phyloP scores from a whole-genome alignment of 371 early-diverging fungal species.

The Mucor indicus region DNA sequence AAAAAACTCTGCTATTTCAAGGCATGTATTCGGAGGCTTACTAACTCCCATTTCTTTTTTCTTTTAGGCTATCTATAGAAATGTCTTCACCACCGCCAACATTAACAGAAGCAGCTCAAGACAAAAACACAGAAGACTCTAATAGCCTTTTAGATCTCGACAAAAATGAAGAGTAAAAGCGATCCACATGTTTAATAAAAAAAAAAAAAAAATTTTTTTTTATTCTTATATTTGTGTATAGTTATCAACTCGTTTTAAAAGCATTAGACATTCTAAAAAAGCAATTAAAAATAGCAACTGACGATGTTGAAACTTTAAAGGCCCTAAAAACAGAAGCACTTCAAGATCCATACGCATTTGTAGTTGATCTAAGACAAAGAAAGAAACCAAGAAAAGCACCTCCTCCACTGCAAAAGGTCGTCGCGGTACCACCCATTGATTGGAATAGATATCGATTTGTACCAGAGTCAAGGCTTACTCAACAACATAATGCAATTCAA shows the following conservation, averaged over 20 bases:
- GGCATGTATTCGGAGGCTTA: no score
- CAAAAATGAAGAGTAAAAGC: slow-evolving; percentile 42
- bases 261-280: slow-evolving; percentile 34
- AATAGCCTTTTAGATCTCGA: slow-evolving; percentile 5
- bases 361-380: slow-evolving; percentile 33
- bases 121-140: slow-evolving; percentile 6
- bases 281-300: slow-evolving; percentile 44
- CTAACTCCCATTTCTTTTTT: no score
- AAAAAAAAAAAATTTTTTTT: no score
- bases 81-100: not conserved
- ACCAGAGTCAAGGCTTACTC: slow-evolving; percentile 36
- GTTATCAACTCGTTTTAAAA: slow-evolving; percentile 32
- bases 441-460: slow-evolving; percentile 42
- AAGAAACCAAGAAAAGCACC: slow-evolving; percentile 22
- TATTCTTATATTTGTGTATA: not conserved
- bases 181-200: not conserved
- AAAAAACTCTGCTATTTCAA: no score
- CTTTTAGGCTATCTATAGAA: no score
- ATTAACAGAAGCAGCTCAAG: not conserved
- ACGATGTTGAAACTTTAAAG: slow-evolving; percentile 41
- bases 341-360: slow-evolving; percentile 48
- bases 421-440: slow-evolving; percentile 35
- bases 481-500: slow-evolving; percentile 21
- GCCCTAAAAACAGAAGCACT: slow-evolving; percentile 47
- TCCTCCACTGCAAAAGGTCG: slow-evolving; percentile 43